A percentile compares a stretch with the other conserved stretches of the same genome.
phyloP scores from a whole-genome alignment of 768 basidiomycete genomes.

The Floccularia luteovirens region DNA sequence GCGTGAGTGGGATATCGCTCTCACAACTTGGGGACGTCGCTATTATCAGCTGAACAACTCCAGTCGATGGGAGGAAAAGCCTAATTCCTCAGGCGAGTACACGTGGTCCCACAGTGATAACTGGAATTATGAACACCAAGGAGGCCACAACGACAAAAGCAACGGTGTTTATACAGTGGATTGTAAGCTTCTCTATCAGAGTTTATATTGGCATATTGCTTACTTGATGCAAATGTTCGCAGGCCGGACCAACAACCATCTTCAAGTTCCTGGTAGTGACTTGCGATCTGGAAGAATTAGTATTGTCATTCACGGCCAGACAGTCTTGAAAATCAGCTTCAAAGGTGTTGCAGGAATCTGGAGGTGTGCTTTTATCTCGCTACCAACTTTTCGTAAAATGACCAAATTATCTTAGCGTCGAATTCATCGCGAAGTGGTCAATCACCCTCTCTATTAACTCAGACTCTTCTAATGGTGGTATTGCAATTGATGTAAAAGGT shows the following conservation, averaged over 20 bases:
- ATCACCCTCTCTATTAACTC: not conserved
- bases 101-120: conserved; percentile 7
- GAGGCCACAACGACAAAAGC: not conserved
- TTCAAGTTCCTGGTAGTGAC: conserved; percentile 3
- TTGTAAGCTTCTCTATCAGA: conserved; percentile 3
- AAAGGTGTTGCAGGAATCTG: conserved; percentile 3
- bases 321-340: conserved; percentile 5
- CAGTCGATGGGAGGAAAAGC: conserved; percentile 6
- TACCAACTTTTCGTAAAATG: not conserved
- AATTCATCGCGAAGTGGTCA: not conserved
- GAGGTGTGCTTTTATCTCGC: conserved; percentile 4
- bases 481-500: conserved; percentile 1
- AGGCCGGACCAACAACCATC: conserved; percentile 3
- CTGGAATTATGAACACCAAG: conserved; percentile 9
- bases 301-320: conserved; percentile 4
- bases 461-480: conserved; percentile 1
- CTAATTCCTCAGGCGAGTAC: conserved; percentile 1
- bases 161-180: conserved; percentile 4
- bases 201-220: not conserved
- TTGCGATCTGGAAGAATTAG: conserved; percentile 1
- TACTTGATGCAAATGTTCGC: not conserved
- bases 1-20: conserved; percentile 7
- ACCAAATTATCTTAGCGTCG: not conserved
- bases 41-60: conserved; percentile 1
- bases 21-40: conserved; percentile 8